Evolutionary conservation across 768 basidiomycete genomes (phyloP), one percentile per base, ranked within the genome.

Genomic region (Termitomyces bulborhizus): DNA sequence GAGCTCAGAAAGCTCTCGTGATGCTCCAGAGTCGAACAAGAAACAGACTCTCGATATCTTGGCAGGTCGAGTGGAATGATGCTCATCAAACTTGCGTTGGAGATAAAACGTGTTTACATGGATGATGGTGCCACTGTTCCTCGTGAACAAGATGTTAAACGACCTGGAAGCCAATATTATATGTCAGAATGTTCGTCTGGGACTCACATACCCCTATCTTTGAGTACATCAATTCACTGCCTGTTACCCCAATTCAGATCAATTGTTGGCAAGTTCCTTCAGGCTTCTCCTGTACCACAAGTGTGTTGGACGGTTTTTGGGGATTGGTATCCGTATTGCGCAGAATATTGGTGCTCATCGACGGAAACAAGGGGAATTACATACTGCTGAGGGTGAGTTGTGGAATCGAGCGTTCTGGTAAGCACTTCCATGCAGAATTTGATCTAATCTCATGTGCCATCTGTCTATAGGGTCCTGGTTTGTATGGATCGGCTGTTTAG

Each of bases 261-360:
- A 9, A 58, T 16, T 79, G 70, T 76, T 8, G 75, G 77, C 0
- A 63, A 76, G 59, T 84, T 76, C 65, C 68, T 84, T 13, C 78
- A 79, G 62, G 82, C 80, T 0, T 80, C 81, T 0, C 81, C 80
- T 0, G 78, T 81, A 0, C 83, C 84, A 1, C 84, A 86, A 54
- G 76, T 80, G 3, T 79, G 76, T 55, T 91, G 90, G 90, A 80
- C 79, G 1, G 66, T 86, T 32, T 76, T 83, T 26, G 86, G 87
- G 87, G 4, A 73, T 89, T 29, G 87, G 86, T 34, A 76, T 93
- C 43, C 83, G 89, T 5, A 68, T 85, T n/a, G 84, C 85, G 1
- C 85, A 91, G 65, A 90, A 94, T 60, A 82, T 90, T 15, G 84
- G 92, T 18, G 86, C 83, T 0, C 90, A 93, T 66, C 65, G 76